phyloP scores from a whole-genome alignment of 306 rosid genomes.

The Cucumis melo region DNA sequence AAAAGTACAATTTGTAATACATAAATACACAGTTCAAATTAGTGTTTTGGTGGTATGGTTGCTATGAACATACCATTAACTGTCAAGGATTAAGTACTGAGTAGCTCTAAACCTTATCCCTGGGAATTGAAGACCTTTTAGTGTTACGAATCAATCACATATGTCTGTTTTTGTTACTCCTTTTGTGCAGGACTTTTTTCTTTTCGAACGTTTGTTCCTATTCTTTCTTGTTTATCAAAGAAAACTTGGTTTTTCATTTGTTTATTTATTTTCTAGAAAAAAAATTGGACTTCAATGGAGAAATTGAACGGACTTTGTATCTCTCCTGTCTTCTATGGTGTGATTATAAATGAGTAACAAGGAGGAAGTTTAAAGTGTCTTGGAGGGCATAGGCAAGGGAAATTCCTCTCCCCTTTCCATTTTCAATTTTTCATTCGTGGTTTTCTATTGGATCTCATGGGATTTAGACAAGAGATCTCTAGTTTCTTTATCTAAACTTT shows the following conservation, averaged over 20 bases:
- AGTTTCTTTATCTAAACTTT: not conserved
- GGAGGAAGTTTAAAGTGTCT: not conserved
- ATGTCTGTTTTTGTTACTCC: not conserved
- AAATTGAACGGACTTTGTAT: not conserved
- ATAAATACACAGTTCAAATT: not conserved
- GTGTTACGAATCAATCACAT: not conserved
- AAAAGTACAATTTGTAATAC: not conserved
- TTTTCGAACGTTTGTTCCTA: not conserved
- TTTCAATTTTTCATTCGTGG: too few species aligned
- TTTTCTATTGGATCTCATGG: not conserved
- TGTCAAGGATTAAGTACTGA: not conserved
- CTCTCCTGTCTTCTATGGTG: not conserved
- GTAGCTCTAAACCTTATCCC: not conserved
- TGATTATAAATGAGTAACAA: not conserved
- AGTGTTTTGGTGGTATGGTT: not conserved
- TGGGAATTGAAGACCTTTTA: not conserved
- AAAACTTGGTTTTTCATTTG: not conserved
- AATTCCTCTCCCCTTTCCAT: not conserved
- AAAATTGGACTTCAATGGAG: not conserved
- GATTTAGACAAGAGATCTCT: not conserved
- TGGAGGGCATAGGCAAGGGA: not conserved
- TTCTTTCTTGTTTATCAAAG: not conserved
- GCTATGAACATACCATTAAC: not conserved
- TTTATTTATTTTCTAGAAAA: not conserved
- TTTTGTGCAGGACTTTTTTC: not conserved